Evolutionary conservation across 306 rosid species (phyloP), one percentile per base, ranked within the genome.

Genomic region (Ochetophila trinervis): DNA sequence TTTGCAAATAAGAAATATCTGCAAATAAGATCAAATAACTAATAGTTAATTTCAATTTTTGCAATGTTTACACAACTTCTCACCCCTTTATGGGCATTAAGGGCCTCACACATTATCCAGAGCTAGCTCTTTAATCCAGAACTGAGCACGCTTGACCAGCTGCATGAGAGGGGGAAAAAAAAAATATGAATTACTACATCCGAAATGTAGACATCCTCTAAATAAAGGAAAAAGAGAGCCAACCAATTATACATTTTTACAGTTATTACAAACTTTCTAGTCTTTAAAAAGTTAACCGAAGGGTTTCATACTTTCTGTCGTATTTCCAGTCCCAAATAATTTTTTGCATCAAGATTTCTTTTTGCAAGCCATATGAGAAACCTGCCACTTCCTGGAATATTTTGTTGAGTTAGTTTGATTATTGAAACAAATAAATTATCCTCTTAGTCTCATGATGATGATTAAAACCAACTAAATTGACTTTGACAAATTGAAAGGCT

Each of bases 251-350:
- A 67, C 63, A 55, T 56, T 11, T 19, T 66, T 45, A 51, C 44
- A 62, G 70, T 42, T 67, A 65, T n/a, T 35, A 67, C 30, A 8
- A 77, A 69, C 32, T 52, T 57, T 63, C 63, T 20, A 69, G 64
- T 63, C 60, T 23, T 59, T 76, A 73, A 69, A 78, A 62, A 52
- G n/a, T n/a, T 8, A 44, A 16, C 4, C 60, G 49, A 45, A 36
- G 63, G 62, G 57, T 37, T 55, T 45, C 80, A 22, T 79, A 87
- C 96, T 84, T 84, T 92, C 62, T 81, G 68, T 57, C 96, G 82
- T 75, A 89, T 92, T 71, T 92, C 98, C 58, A 89, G 75, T 37
- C 98, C 98, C 96, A 92, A 74, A 79, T 80, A 84, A 70, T 92
- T 89, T 82, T 80, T 77, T 60, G 63, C 68, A 75, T 75, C 79